These are phyloP conservation scores for Daldinia sp. DNA, from an alignment of 2,329 filamentous ascomycete genomes.

Conservation along the genomic window DNA sequence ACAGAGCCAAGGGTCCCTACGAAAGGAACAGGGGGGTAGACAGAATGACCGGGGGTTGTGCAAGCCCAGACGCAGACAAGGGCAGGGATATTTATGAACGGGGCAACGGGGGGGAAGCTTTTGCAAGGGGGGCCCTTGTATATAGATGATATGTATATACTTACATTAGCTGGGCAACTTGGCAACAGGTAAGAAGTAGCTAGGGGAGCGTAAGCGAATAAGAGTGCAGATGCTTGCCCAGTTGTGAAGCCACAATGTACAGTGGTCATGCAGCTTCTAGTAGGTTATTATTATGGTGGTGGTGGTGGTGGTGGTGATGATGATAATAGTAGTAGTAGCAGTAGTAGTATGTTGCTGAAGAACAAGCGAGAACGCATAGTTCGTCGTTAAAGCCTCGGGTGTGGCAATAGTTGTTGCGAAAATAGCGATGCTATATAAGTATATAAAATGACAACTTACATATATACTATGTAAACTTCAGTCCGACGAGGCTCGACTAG, in stretches of 20 bases:
- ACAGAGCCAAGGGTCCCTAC: constrained; percentile 38
- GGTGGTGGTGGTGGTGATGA: background rate
- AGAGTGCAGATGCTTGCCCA: constrained; percentile 13
- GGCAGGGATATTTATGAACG: constrained; percentile 38
- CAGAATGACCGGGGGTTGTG: constrained; percentile 37
- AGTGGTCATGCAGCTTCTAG: background rate
- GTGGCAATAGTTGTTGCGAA: constrained; percentile 31
- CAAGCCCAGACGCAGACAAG: constrained; percentile 46
- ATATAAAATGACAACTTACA: constrained; percentile 14
- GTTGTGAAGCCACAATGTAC: constrained; percentile 11
- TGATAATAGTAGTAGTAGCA: background rate
- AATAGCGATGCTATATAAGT: background rate
- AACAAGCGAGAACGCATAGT: constrained; percentile 25
- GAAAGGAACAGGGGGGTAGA: constrained; percentile 29
- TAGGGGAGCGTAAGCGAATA: constrained; percentile 23
- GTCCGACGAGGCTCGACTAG: constrained; percentile 25
- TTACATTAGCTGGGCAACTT: constrained; percentile 34
- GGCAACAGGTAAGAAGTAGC: constrained; percentile 13
- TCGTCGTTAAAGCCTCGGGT: constrained; percentile 29
- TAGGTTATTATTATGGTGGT: background rate
- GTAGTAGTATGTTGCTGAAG: background rate
- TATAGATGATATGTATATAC: constrained; percentile 1
- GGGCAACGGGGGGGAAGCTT: constrained; percentile 25
- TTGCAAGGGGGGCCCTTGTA: constrained; percentile 33
- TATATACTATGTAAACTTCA: background rate